Evolutionary conservation across 129 eudicot genomes (phyloP).

Genomic region (Tanacetum coccineum): DNA sequence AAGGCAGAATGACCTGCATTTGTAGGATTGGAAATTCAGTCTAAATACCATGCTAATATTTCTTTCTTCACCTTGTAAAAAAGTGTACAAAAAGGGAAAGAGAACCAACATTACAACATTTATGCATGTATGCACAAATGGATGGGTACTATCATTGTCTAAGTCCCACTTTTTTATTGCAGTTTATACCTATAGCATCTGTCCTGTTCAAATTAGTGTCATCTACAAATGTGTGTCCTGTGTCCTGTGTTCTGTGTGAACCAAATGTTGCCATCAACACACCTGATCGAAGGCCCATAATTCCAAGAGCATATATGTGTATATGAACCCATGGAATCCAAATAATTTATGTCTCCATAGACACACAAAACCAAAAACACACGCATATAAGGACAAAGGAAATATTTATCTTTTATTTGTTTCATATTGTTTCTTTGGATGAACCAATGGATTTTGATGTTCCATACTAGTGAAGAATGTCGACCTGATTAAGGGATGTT

Average conservation of each 20-base stretch:
- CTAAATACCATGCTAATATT: no score
- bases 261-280: conserved; percentile 24
- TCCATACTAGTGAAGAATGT: no score
- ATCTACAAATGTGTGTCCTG: conserved; percentile 20
- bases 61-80: no score
- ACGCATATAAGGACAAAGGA: conserved; percentile 14
- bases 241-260: background rate
- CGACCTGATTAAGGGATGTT: no score
- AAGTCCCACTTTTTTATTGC: conserved; percentile 33
- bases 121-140: no score
- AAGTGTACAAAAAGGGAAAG: no score
- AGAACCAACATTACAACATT: conserved; percentile 11
- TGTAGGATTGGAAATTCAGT: no score
- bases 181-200: conserved; percentile 24
- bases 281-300: conserved; percentile 20
- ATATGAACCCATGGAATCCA: conserved; percentile 13
- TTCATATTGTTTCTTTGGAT: background rate
- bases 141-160: no score
- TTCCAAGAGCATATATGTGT: conserved; percentile 7
- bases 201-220: conserved; percentile 24
- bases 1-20: no score
- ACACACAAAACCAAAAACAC: conserved; percentile 18
- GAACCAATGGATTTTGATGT: no score
- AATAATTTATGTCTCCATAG: conserved; percentile 18
- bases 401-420: conserved; percentile 5